Evolutionary conservation across 345 rosid species (phyloP), one percentile per base, ranked within the genome.

Genomic region (Gossypium herbaceum): DNA sequence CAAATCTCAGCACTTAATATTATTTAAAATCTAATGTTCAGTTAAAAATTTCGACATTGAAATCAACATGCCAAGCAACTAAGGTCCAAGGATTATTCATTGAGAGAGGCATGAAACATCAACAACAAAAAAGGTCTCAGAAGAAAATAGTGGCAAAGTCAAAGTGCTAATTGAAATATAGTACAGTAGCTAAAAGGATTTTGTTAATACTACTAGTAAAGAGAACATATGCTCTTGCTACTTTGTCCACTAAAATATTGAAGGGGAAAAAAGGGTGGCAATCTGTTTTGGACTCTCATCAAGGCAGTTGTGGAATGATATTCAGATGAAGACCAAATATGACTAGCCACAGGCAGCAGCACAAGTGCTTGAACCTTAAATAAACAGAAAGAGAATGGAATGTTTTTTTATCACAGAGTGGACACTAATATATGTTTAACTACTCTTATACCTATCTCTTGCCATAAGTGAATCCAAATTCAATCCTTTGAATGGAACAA

Each of bases 331-430:
- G 56, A 22, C 72, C 34, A 68, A 24, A 68, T 47, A 68, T 68
- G 56, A 47, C 48, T 22, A 47, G 7, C 7, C 19, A 24, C 24
- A 48, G 41, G 41, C 7, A 68, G 17, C 4, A 19, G 3, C 55
- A 47, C 20, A 47, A 45, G 56, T 24, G 7, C 56, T 47, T 47
- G 39, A 47, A 24, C 72, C 16, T 68, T 34, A 3, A 68, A 68
- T 48, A 19, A 48, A 48, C 56, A 47, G 48, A 67, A 67, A 48
- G 56, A 68, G 39, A 47, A 68, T 68, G 47, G 19, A 47, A 67
- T 20, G 54, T 45, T 20, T 22, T 20, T 67, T 20, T 13, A 12
- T 47, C 39, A 22, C 2, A 20, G 39, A 7, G 56, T 45, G 55
- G 51, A 24, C 25, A 5, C 24, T 47, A 47, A 47, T 68, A 68